Evolutionary conservation across 2,329 filamentous ascomycete genomes (phyloP).

Genomic region (Beauveria australis): DNA sequence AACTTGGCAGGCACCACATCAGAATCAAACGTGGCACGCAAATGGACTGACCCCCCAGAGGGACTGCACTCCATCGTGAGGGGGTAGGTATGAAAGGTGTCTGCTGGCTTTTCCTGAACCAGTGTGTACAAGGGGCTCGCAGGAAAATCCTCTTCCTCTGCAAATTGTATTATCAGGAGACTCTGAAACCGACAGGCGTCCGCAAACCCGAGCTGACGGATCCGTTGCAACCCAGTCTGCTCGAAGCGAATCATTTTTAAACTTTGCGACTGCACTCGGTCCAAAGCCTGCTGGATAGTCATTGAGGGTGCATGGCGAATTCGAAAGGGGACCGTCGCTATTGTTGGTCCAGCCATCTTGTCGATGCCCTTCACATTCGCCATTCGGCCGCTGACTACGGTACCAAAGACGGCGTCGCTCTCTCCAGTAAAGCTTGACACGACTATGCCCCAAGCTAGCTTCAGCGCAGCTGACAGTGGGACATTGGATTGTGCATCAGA

Average conservation of each 20-base stretch:
- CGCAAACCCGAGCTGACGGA: constrained; percentile 43
- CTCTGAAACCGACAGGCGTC: constrained; percentile 44
- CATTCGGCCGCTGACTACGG: constrained; percentile 10
- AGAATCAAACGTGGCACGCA: neutral
- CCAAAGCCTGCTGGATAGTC: neutral
- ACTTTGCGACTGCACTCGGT: constrained; percentile 3
- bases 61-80: neutral
- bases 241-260: constrained; percentile 26
- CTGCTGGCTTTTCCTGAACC: neutral
- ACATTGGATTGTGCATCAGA: constrained; percentile 27
- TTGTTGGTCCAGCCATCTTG: constrained; percentile 19
- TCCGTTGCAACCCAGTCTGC: constrained; percentile 49
- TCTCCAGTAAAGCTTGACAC: constrained; percentile 7
- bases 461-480: constrained; percentile 24
- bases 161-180: neutral
- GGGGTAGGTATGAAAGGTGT: neutral
- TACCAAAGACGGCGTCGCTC: constrained; percentile 11
- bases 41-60: neutral
- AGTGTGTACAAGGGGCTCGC: neutral
- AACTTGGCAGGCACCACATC: neutral
- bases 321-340: constrained; percentile 12
- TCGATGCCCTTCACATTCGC: constrained; percentile 11
- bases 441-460: constrained; percentile 9
- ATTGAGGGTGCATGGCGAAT: neutral
- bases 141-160: neutral